phyloP scores from a whole-genome alignment of 106 monocot species.

The Platanthera zijinensis region DNA sequence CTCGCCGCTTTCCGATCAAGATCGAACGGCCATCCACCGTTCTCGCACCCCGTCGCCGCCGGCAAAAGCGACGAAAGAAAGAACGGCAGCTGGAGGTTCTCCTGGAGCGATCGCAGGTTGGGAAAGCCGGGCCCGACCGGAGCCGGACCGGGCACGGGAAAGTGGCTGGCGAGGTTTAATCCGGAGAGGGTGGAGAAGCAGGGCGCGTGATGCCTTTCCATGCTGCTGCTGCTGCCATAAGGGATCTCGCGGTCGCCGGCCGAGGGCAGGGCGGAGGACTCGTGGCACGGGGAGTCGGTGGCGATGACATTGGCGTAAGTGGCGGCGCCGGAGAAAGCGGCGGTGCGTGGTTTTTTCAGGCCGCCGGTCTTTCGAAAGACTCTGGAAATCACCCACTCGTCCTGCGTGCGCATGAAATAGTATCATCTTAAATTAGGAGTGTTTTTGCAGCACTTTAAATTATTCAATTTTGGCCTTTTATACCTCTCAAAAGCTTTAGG shows the following conservation, averaged over 20 bases:
- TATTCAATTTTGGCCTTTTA: no score
- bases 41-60: not conserved
- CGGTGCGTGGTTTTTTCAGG: constrained; percentile 29
- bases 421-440: no score
- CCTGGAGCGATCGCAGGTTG: constrained; percentile 37
- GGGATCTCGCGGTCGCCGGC: constrained; percentile 21
- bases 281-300: constrained; percentile 19
- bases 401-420: constrained; percentile 22
- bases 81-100: constrained; percentile 52
- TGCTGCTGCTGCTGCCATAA: constrained; percentile 12
- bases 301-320: constrained; percentile 9
- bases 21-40: constrained; percentile 19
- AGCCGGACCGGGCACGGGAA: not conserved
- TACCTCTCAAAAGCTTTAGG: no score
- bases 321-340: not conserved
- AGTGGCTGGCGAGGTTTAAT: not conserved
- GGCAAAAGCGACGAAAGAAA: constrained; percentile 26
- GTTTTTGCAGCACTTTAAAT: no score
- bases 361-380: constrained; percentile 62
- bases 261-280: constrained; percentile 12
- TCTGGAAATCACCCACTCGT: constrained; percentile 83
- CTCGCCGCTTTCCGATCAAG: constrained; percentile 47
- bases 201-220: constrained; percentile 70
- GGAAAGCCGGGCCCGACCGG: constrained; percentile 17
- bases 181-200: constrained; percentile 79